These are phyloP conservation scores for Gliomastix tumulicola DNA, from an alignment of 2,329 filamentous ascomycete genomes.

Conservation along the genomic window DNA sequence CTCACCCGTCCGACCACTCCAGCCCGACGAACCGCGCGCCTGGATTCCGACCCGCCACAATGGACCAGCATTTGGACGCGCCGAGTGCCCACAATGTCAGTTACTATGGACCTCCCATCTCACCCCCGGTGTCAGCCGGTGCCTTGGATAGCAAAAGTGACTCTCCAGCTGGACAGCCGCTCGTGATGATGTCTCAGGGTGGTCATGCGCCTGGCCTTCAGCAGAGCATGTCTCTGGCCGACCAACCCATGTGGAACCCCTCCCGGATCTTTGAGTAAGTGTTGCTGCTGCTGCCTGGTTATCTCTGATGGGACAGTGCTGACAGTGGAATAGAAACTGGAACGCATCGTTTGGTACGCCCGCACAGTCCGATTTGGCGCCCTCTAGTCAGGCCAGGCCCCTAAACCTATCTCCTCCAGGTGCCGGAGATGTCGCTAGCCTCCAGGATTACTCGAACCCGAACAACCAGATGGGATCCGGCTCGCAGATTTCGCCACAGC, in stretches of 20 bases:
- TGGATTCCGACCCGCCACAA: slow-evolving; percentile 41
- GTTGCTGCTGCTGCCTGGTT: too few relatives aligned
- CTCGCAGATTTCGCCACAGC: slow-evolving; percentile 40
- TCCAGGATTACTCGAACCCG: slow-evolving; percentile 45
- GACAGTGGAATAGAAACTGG: slow-evolving; percentile 91
- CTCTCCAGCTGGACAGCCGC: slow-evolving; percentile 64
- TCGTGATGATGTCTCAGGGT: slow-evolving; percentile 63
- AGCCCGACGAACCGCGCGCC: slow-evolving; percentile 54
- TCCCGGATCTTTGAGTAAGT: slow-evolving; percentile 85
- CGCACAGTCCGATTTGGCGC: slow-evolving; percentile 15
- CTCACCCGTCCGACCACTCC: slow-evolving; percentile 55
- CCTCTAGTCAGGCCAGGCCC: slow-evolving; percentile 36
- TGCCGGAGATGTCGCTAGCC: slow-evolving; percentile 44
- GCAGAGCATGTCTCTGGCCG: slow-evolving; percentile 52
- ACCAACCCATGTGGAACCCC: slow-evolving; percentile 72
- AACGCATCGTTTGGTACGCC: slow-evolving; percentile 86
- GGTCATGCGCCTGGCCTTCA: slow-evolving; percentile 44
- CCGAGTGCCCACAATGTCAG: slow-evolving; percentile 54
- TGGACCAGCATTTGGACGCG: slow-evolving; percentile 47
- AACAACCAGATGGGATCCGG: slow-evolving; percentile 31
- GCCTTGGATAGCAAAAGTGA: slow-evolving; percentile 70
- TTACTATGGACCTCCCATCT: slow-evolving; percentile 66
- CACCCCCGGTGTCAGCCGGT: slow-evolving; percentile 71
- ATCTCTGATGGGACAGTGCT: too few relatives aligned
- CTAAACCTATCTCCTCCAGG: slow-evolving; percentile 48